Base-by-base conservation (phyloP, 2,329 filamentous ascomycete genomes). In the Rhinocladiella mackenziei region DNA sequence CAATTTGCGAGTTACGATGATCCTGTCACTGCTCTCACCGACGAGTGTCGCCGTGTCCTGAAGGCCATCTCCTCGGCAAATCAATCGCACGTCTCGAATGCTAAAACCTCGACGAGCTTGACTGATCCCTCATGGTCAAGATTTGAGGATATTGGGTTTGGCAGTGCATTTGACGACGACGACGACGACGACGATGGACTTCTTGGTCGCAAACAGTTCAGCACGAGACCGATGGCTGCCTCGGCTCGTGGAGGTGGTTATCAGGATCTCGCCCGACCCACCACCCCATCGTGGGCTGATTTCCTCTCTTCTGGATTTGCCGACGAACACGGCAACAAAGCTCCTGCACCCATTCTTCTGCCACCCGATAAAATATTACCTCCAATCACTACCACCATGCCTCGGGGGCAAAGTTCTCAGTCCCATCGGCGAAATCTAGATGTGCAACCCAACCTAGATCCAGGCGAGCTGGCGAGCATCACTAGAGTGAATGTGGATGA, bases 231-330 rank as follows among this genome's bases (percentile, higher is more conserved):
- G 11, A 8, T 45, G 28, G 39, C 29, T 17, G 32, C 45, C 17
- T 43, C 50, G 10, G 31, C 35, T 30, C 39, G 41, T 15, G 62
- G 63, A 13, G 61, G 65, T 39, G 43, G 44, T 5, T 49, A 43
- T 39, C 33, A 75, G 31, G 79, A 83, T 45, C 66, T 84, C 33
- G 88, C 78, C 25, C 78, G 92, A 45, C 92, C 92, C 1, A 97
- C 89, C 0, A 98, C 92, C 1, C 92, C 92, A 1, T 97, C 92
- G 0, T 98, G 92, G 92, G 92, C 92, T 2, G 92, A 98, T 63
- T 98, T 98, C 63, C 75, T 98, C 45, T 95, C 89, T 1, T 88
- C 89, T 30, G 92, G 92, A 1, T 98, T 98, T 60, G 74, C 84
- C 15, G 89, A 96, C 55, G 77, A 82, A 48, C 81, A 83, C 48